Evolutionary conservation across 78 protist species (phyloP).

Genomic region (Dictyostelium firmibasis): DNA sequence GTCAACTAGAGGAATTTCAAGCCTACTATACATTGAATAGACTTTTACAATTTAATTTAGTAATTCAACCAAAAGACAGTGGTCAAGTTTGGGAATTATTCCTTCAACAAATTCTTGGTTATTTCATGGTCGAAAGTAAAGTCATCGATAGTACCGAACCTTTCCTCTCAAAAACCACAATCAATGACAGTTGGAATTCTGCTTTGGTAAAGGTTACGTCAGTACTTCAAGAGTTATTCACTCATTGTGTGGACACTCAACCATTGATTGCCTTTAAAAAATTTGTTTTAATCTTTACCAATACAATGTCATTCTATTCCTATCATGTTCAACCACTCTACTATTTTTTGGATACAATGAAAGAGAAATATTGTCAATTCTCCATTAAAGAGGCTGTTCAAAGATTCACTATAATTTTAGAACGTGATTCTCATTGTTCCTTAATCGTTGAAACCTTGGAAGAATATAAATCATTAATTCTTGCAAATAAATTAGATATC

Average conservation of each 20-base stretch:
- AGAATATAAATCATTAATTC: constrained; percentile 24
- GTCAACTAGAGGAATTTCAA: constrained; percentile 46
- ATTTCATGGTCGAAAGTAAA: constrained; percentile 69
- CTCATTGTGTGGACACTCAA: constrained; percentile 62
- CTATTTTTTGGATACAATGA: constrained; percentile 67
- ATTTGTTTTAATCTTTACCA: constrained; percentile 61
- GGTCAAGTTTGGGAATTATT: constrained; percentile 64
- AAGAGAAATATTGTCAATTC: constrained; percentile 63
- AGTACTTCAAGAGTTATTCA: constrained; percentile 48
- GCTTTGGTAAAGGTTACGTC: constrained; percentile 70
- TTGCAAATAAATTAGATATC: constrained; percentile 19
- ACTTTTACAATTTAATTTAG: constrained; percentile 38
- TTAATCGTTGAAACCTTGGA: constrained; percentile 2
- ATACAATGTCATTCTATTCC: constrained; percentile 43
- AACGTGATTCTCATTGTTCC: constrained; percentile 21
- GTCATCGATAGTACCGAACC: constrained; percentile 66
- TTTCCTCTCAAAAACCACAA: constrained; percentile 35
- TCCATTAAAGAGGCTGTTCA: constrained; percentile 53
- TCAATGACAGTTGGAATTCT: constrained; percentile 54
- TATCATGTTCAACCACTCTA: constrained; percentile 71
- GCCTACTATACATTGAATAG: constrained; percentile 63
- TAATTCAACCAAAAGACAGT: constrained; percentile 64
- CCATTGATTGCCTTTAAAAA: constrained; percentile 66
- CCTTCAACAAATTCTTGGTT: constrained; percentile 70
- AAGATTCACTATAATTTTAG: constrained; percentile 40